phyloP scores from a whole-genome alignment of 768 basidiomycete genomes.

The Mycena metata region DNA sequence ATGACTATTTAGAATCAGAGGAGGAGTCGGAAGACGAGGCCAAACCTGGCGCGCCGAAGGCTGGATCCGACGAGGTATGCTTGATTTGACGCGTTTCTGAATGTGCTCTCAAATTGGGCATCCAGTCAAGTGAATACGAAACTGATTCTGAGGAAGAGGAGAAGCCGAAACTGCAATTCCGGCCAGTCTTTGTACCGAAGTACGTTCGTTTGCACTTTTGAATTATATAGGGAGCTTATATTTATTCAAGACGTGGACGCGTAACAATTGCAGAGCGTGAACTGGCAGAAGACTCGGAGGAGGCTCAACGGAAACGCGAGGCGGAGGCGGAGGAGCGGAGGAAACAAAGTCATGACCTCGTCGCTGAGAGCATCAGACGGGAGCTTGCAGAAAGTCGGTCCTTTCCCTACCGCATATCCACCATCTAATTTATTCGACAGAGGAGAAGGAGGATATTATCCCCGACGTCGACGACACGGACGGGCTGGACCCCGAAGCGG shows the following conservation, averaged over 20 bases:
- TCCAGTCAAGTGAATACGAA: conserved; percentile 89
- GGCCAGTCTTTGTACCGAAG: conserved; percentile 97
- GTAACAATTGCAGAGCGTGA: conserved; percentile 80
- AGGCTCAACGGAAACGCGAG: conserved; percentile 76
- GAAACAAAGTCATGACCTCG: conserved; percentile 91
- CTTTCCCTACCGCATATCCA: background rate
- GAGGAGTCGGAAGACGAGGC: conserved; percentile 68
- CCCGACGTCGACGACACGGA: conserved; percentile 97
- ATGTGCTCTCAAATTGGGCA: conserved; percentile 32
- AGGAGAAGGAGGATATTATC: conserved; percentile 87
- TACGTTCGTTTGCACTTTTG: conserved; percentile 53
- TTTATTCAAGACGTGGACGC: conserved; percentile 72
- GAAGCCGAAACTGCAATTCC: conserved; percentile 80
- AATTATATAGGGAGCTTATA: conserved; percentile 13
- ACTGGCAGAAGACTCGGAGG: conserved; percentile 81
- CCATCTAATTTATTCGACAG: conserved; percentile 55
- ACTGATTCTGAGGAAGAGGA: conserved; percentile 84
- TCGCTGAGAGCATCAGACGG: conserved; percentile 92
- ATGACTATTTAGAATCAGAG: conserved; percentile 36
- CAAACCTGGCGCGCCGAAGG: conserved; percentile 47
- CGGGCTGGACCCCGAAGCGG: conserved; percentile 86
- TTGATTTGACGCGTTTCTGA: conserved; percentile 11
- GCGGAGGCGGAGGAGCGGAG: conserved; percentile 85
- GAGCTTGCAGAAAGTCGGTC: conserved; percentile 92
- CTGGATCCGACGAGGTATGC: conserved; percentile 44